Evolutionary conservation across 208 protist species (phyloP).

Genomic region (Plasmodiophora brassicae): DNA sequence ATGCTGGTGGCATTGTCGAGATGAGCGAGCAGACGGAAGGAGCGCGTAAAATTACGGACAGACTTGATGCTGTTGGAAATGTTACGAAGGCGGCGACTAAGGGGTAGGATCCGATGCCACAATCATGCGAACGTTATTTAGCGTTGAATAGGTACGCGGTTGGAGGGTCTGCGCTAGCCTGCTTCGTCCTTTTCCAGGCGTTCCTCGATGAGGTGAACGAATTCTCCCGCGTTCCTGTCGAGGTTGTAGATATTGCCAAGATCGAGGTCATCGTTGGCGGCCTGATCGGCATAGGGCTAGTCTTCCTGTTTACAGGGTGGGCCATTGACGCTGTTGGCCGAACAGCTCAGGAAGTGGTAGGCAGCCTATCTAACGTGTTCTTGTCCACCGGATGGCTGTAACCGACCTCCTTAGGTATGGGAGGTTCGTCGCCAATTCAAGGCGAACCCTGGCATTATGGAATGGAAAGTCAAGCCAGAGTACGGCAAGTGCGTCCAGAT

Average conservation of each 20-base stretch:
- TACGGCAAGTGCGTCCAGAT: constrained; percentile 84
- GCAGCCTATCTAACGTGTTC: background rate
- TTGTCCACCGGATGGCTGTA: background rate
- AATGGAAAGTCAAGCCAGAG: constrained; percentile 74
- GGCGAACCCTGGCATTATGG: constrained; percentile 67
- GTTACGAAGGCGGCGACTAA: constrained; percentile 73
- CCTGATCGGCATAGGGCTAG: constrained; percentile 80
- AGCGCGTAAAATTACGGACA: constrained; percentile 62
- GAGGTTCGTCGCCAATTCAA: constrained; percentile 86
- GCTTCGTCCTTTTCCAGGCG: constrained; percentile 66
- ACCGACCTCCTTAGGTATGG: constrained; percentile 61
- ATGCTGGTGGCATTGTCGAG: constrained; percentile 72
- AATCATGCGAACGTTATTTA: too few relatives aligned
- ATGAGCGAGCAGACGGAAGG: constrained; percentile 63
- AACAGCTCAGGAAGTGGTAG: constrained; percentile 75
- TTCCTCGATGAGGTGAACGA: constrained; percentile 62
- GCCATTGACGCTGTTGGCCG: constrained; percentile 75
- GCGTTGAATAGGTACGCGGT: constrained; percentile 63
- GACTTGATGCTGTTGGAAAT: constrained; percentile 71
- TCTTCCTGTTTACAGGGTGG: constrained; percentile 61
- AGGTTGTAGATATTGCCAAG: constrained; percentile 49
- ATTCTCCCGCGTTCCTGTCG: constrained; percentile 6
- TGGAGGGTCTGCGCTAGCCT: constrained; percentile 68
- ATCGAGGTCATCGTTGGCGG: constrained; percentile 72
- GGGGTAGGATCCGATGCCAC: constrained; percentile 48